Conservation (phyloP, 805 yeast species). For the Diddensiella santjacobensis region DNA sequence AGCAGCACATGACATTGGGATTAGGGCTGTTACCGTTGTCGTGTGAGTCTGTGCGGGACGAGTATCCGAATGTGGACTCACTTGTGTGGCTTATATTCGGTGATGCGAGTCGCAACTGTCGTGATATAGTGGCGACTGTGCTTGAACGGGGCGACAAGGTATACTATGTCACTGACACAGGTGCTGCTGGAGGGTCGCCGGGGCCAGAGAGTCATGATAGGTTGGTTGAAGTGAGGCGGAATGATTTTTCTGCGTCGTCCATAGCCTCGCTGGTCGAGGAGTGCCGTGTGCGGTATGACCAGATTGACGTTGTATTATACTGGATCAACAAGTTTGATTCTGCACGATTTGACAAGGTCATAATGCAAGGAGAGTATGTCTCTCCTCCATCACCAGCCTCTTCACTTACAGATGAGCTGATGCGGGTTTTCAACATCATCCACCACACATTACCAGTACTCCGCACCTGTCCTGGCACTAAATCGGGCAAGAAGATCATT, state of each 20-base stretch:
- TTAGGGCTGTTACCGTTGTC: neutral
- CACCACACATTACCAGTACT: neutral
- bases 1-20: neutral
- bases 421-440: neutral
- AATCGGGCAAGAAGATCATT: slow-evolving; percentile 8
- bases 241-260: neutral
- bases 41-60: neutral
- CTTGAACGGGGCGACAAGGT: slow-evolving; percentile 3
- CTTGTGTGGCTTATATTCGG: neutral
- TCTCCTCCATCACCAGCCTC: neutral
- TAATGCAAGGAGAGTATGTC: neutral
- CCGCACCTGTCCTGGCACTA: neutral
- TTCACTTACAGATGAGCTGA: neutral
- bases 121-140: neutral
- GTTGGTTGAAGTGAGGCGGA: neutral
- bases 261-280: neutral
- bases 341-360: neutral
- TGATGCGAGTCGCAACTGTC: neutral
- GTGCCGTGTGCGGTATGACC: neutral
- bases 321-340: slow-evolving; percentile 1
- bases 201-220: neutral
- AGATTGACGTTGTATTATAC: neutral
- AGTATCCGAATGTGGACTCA: neutral
- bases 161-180: neutral
- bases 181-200: neutral